phyloP scores from a whole-genome alignment of 176 grass and related monocot genomes.

The Thinopyrum elongatum region DNA sequence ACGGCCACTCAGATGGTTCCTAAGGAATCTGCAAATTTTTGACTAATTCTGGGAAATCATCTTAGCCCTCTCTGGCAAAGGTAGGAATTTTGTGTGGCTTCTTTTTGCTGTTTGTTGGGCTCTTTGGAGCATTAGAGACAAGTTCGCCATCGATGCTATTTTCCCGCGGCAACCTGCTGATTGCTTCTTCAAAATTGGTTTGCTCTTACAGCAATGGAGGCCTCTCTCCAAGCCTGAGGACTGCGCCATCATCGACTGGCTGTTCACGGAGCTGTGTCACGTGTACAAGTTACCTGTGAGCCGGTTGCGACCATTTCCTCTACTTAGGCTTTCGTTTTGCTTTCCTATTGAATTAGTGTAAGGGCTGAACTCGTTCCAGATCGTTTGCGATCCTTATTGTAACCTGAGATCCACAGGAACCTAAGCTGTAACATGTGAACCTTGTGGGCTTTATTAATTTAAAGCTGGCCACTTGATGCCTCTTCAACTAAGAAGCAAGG shows the following conservation, averaged over 20 bases:
- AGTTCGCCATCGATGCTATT: not conserved
- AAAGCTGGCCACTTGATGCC: not conserved
- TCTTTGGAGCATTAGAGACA: not conserved
- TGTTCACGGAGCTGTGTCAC: not conserved
- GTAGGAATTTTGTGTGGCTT: too few relatives aligned
- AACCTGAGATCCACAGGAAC: not conserved
- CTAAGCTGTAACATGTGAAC: not conserved
- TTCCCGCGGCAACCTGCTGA: not conserved
- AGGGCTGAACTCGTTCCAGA: not conserved
- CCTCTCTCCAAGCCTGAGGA: too few relatives aligned
- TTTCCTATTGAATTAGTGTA: not conserved
- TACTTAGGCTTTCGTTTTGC: not conserved
- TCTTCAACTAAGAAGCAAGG: too few relatives aligned
- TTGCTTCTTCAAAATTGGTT: not conserved
- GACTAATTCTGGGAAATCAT: too few relatives aligned
- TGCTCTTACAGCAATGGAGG: too few relatives aligned
- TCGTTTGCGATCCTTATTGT: not conserved
- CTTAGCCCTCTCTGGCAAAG: too few relatives aligned
- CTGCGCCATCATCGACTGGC: too few relatives aligned
- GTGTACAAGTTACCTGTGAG: not conserved
- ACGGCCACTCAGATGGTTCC: too few relatives aligned
- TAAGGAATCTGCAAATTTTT: too few relatives aligned
- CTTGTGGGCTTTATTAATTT: not conserved
- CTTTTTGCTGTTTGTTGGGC: too few relatives aligned
- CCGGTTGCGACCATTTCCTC: not conserved